phyloP scores from a whole-genome alignment of 345 rosid species.

The Aquilaria yunnanensis region DNA sequence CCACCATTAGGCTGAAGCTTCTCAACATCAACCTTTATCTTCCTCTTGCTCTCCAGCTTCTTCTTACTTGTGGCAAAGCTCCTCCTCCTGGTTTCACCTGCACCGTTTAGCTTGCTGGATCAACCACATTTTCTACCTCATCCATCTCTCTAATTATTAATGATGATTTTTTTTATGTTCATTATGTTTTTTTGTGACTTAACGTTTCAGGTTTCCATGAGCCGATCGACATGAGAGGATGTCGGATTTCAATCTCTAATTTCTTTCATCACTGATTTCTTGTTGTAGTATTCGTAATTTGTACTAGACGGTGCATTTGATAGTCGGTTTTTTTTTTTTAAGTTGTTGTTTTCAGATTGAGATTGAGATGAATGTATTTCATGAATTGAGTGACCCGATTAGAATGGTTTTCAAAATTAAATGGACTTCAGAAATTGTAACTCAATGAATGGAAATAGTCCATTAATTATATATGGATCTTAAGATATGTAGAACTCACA shows the following conservation, averaged over 20 bases:
- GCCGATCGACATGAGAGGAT: conserved; percentile 50
- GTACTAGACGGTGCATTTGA: too few species aligned
- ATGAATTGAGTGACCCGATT: too few species aligned
- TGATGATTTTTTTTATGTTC: not conserved
- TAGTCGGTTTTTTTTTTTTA: not conserved
- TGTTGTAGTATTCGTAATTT: too few species aligned
- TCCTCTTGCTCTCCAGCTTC: conserved; percentile 94
- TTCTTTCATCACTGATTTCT: not conserved
- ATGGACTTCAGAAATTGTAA: too few species aligned
- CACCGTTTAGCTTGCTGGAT: conserved; percentile 42
- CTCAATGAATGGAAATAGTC: too few species aligned
- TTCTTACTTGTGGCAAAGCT: conserved; percentile 85
- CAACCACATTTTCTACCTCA: not conserved
- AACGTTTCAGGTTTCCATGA: conserved; percentile 25
- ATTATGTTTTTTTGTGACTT: conserved; percentile 1
- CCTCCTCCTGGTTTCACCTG: conserved; percentile 99
- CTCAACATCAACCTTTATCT: conserved; percentile 77
- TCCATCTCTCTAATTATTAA: not conserved
- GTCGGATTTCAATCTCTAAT: conserved; percentile 19
- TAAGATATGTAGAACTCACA: too few species aligned
- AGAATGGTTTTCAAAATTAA: too few species aligned
- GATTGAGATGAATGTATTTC: not conserved
- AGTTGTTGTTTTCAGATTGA: not conserved
- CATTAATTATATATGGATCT: too few species aligned
- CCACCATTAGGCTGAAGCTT: conserved; percentile 78